These are phyloP conservation scores for Bjerkandera adusta DNA, from an alignment of 1,284 basidiomycete genomes.

Conservation along the genomic window DNA sequence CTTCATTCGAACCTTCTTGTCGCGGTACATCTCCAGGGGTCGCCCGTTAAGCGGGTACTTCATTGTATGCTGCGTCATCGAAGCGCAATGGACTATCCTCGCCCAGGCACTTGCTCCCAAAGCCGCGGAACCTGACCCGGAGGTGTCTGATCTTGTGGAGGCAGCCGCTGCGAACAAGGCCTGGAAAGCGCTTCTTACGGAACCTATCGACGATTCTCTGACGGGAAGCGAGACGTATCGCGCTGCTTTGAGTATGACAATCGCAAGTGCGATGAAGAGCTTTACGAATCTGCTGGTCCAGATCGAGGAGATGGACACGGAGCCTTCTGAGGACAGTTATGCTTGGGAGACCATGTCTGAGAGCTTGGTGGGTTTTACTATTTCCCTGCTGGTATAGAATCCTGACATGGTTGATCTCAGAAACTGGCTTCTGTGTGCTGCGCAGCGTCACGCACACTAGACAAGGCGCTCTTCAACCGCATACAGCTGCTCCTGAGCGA, in stretches of 20 bases:
- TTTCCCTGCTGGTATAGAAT: background rate
- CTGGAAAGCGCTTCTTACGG: constrained; percentile 67
- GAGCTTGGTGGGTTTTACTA: constrained; percentile 47
- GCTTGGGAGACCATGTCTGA: constrained; percentile 87
- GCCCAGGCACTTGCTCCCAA: constrained; percentile 70
- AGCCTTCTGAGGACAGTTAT: constrained; percentile 79
- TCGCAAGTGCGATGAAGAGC: constrained; percentile 64
- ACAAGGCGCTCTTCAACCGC: constrained; percentile 68
- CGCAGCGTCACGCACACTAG: constrained; percentile 69
- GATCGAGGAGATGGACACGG: constrained; percentile 76
- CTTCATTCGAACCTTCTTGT: constrained; percentile 71
- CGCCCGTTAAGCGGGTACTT: constrained; percentile 87
- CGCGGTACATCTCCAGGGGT: constrained; percentile 73
- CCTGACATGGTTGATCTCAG: constrained; percentile 37
- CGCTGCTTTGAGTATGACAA: constrained; percentile 44
- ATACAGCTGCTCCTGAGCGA: constrained; percentile 80
- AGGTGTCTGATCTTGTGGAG: constrained; percentile 46
- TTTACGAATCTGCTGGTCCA: constrained; percentile 73
- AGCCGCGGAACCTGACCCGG: constrained; percentile 23
- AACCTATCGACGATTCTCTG: constrained; percentile 41
- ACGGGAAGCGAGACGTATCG: constrained; percentile 40
- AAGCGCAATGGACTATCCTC: constrained; percentile 80
- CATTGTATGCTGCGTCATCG: constrained; percentile 81
- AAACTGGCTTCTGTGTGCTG: constrained; percentile 88
- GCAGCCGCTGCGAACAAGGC: constrained; percentile 80